These are phyloP conservation scores for Cystobasidium tubakii DNA, from an alignment of 768 basidiomycete genomes.

Conservation along the genomic window DNA sequence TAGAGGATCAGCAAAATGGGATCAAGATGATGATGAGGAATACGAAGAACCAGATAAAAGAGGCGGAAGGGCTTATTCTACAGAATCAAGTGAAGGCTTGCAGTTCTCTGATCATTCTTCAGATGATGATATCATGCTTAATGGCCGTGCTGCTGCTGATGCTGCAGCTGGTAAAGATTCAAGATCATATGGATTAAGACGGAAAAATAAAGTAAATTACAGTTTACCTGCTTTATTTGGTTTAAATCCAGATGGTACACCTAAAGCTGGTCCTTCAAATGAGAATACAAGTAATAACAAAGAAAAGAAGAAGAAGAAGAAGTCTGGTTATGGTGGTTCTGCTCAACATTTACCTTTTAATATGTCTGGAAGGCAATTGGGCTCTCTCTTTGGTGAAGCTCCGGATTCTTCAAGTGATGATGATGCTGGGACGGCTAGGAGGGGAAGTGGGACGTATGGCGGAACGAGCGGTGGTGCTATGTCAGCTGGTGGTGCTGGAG, in stretches of 20 bases:
- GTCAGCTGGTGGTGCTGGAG: constrained; percentile 39
- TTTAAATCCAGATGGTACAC: constrained; percentile 29
- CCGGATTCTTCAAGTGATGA: constrained; percentile 40
- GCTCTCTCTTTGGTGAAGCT: constrained; percentile 37
- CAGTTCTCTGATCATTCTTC: not conserved
- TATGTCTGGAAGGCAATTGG: constrained; percentile 13
- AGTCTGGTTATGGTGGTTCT: constrained; percentile 7
- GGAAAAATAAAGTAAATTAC: constrained; percentile 4
- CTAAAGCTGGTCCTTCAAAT: constrained; percentile 7
- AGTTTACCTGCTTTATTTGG: constrained; percentile 24
- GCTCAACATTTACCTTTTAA: constrained; percentile 34
- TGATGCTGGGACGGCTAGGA: constrained; percentile 38
- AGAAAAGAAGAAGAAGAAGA: constrained; percentile 16
- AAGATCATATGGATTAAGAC: not conserved
- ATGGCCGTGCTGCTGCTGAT: constrained; percentile 5
- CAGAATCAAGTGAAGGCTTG: not conserved
- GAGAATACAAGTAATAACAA: not conserved
- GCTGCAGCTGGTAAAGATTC: not conserved
- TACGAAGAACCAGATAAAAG: not conserved
- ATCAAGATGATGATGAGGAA: constrained; percentile 26
- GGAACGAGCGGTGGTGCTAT: constrained; percentile 39
- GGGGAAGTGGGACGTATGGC: constrained; percentile 14
- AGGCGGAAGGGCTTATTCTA: not conserved
- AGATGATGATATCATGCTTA: not conserved
- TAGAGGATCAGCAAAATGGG: not conserved